These are phyloP conservation scores for Trichomonascaceae sp. DNA, from an alignment of 1,139 yeast species.

Conservation along the genomic window DNA sequence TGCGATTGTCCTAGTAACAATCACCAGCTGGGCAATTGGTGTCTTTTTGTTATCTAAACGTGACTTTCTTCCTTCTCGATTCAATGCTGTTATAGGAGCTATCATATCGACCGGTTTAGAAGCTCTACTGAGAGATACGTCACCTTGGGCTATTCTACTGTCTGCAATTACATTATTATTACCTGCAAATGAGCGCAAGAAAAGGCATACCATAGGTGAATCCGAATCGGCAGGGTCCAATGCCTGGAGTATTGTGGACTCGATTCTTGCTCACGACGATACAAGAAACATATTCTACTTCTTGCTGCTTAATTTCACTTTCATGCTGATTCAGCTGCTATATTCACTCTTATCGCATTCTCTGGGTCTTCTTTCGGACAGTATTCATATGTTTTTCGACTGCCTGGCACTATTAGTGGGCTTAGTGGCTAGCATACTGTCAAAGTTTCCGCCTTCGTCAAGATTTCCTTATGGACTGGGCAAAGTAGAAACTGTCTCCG, in stretches of 20 bases:
- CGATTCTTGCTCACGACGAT: conserved; percentile 50
- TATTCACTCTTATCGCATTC: conserved; percentile 92
- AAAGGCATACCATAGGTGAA: conserved; percentile 2
- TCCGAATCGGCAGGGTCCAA: conserved; percentile 5
- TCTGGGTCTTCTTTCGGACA: conserved; percentile 83
- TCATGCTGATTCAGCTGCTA: conserved; percentile 88
- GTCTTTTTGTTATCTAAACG: conserved; percentile 32
- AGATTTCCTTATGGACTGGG: conserved; percentile 82
- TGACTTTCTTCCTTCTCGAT: conserved; percentile 30
- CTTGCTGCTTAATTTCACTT: conserved; percentile 73
- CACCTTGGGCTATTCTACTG: conserved; percentile 16
- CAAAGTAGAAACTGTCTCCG: conserved; percentile 85
- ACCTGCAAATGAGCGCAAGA: conserved; percentile 13
- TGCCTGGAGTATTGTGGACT: conserved; percentile 31
- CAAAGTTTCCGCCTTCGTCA: conserved; percentile 55
- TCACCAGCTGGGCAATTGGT: conserved; percentile 32
- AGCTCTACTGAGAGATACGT: conserved; percentile 16
- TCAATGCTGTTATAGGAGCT: conserved; percentile 27
- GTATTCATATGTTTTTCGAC: conserved; percentile 93
- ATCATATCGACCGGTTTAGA: conserved; percentile 19
- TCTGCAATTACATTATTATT: conserved; percentile 18
- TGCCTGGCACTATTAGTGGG: conserved; percentile 89
- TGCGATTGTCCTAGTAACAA: conserved; percentile 22
- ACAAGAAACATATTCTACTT: conserved; percentile 88
- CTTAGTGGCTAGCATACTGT: conserved; percentile 68